Base-by-base conservation (phyloP, 805 yeast genomes). In the Cephaloascus fragrans region DNA sequence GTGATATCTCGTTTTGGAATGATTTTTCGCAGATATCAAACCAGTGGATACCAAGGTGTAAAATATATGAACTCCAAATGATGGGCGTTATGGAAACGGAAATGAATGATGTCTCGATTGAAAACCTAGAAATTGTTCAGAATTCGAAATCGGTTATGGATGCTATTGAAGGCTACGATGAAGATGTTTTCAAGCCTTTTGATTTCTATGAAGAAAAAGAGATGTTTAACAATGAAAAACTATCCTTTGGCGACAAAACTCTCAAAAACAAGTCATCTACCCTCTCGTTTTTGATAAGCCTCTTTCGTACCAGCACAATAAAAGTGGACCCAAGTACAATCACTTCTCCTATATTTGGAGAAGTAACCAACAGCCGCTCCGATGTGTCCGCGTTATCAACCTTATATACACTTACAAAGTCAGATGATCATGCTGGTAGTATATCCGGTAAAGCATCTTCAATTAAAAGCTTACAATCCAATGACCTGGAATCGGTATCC, bases 61-160 rank as follows among this genome's bases (percentile, higher is more conserved):
- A 86, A 50, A 89, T 93, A 37, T 90, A 93, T 56, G 97, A 90
- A 51, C 61, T 93, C 16, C 97, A 93, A 56, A 93, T 93, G 97
- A 90, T 90, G 94, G 97, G 97, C 0, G 74, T 93, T 5, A 87
- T 90, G 81, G 97, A 90, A 50, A 86, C 85, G 49, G 96, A 93
- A 51, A 65, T 80, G 41, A 77, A 79, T 46, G 76, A 82, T 10
- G 74, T 83, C 5, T 74, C 78, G 6, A 73, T 89, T 9, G 80
- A 78, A 15, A 71, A 80, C 37, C 59, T 88, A 37, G 69, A 64
- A 10, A 49, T 49, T 44, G 56, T 44, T 37, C 51, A 35, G 41
- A 52, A 45, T 19, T 53, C 61, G 4, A 55, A 54, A 37, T 64
- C 80, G 0, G 64, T 80, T 29, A 47, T 69, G 1, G 81, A 77